Percentiles rank a stretch among this genome's conserved stretches.
Evolutionary conservation across 371 early-diverging fungal genomes (phyloP).

Genomic region (Syncephalastrum racemosum): DNA sequence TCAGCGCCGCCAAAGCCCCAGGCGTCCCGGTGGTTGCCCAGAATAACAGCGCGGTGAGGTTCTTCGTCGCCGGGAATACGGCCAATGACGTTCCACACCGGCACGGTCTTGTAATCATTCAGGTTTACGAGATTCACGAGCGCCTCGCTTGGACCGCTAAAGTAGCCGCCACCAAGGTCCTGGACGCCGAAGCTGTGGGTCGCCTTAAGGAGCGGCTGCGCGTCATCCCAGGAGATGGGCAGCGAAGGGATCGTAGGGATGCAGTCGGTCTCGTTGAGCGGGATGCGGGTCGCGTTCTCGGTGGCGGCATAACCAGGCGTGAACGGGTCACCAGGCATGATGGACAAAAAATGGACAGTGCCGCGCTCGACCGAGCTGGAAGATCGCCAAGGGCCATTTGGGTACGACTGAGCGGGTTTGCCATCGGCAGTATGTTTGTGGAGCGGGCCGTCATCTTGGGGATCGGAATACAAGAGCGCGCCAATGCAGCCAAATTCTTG

Average conservation of each 20-base stretch:
- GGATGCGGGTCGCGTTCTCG: slow-evolving; percentile 44
- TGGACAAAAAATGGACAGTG: slow-evolving; percentile 42
- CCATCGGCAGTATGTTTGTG: slow-evolving; percentile 7
- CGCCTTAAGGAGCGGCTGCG: slow-evolving; percentile 80
- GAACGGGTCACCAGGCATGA: slow-evolving; percentile 60
- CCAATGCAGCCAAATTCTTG: slow-evolving; percentile 58
- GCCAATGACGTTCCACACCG: slow-evolving; percentile 67
- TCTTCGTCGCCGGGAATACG: slow-evolving; percentile 58
- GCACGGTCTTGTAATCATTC: slow-evolving; percentile 49
- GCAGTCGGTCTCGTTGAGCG: slow-evolving; percentile 38
- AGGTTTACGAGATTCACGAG: slow-evolving; percentile 52
- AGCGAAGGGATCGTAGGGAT: slow-evolving; percentile 59
- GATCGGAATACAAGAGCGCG: slow-evolving; percentile 49
- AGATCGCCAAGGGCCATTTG: slow-evolving; percentile 66
- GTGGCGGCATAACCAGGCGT: slow-evolving; percentile 58
- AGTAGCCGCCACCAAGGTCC: slow-evolving; percentile 89
- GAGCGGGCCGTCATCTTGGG: slow-evolving; percentile 18
- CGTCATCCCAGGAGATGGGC: slow-evolving; percentile 66
- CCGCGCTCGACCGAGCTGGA: slow-evolving; percentile 54
- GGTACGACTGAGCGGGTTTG: slow-evolving; percentile 49
- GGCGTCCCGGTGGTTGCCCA: slow-evolving; percentile 66
- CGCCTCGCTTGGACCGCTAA: slow-evolving; percentile 52
- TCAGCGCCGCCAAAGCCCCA: slow-evolving; percentile 67
- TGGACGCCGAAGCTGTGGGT: slow-evolving; percentile 95
- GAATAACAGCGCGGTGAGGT: slow-evolving; percentile 50